Evolutionary conservation across 2,329 filamentous ascomycete species (phyloP).

Genomic region (Colletotrichum horii): DNA sequence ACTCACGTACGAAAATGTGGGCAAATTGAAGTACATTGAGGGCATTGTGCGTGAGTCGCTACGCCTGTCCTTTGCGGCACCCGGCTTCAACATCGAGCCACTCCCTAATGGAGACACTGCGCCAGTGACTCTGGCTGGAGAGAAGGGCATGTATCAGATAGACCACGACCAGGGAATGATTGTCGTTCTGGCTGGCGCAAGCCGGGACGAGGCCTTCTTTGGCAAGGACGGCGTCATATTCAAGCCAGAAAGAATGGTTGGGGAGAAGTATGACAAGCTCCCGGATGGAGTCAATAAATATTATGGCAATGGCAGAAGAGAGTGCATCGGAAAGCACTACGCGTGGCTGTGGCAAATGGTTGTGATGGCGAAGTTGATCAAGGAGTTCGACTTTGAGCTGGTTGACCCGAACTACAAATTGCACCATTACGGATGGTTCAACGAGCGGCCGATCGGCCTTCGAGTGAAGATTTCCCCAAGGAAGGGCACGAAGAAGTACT

Average conservation of each 20-base stretch:
- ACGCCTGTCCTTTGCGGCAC: constrained; percentile 58
- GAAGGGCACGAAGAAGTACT: neutral
- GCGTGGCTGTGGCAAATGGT: constrained; percentile 51
- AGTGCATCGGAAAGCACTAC: constrained; percentile 57
- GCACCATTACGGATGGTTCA: constrained; percentile 58
- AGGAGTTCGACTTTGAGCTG: constrained; percentile 50
- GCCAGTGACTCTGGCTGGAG: constrained; percentile 50
- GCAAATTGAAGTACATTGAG: constrained; percentile 57
- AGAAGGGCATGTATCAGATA: constrained; percentile 51
- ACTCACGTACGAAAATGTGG: constrained; percentile 52
- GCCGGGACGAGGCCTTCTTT: constrained; percentile 54
- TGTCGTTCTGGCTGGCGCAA: constrained; percentile 54
- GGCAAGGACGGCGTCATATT: constrained; percentile 48
- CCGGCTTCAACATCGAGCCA: constrained; percentile 60
- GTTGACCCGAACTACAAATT: constrained; percentile 44
- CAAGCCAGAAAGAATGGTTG: constrained; percentile 54
- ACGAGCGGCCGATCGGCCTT: constrained; percentile 53
- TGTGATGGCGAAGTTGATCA: constrained; percentile 46
- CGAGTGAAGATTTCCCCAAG: constrained; percentile 47
- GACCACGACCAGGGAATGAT: constrained; percentile 55
- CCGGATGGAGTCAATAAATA: constrained; percentile 53
- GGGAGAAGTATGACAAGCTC: constrained; percentile 45
- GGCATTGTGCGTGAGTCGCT: constrained; percentile 60
- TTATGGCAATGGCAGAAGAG: constrained; percentile 57
- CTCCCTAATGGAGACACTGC: constrained; percentile 38